phyloP scores from a whole-genome alignment of 352 stramenopile genomes.

The Globisporangium takayamanum region DNA sequence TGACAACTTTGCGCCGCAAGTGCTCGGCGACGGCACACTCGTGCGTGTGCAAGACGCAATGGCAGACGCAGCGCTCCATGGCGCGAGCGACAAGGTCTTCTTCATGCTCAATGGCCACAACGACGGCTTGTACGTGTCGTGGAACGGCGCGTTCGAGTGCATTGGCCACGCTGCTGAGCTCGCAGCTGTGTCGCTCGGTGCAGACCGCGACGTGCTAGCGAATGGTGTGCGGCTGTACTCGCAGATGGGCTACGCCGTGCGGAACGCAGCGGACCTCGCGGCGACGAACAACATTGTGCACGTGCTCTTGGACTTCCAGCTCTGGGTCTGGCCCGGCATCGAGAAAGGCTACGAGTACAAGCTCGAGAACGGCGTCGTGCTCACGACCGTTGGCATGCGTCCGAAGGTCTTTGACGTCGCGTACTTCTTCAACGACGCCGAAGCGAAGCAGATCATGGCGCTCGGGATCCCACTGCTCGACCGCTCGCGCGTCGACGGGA shows the following conservation, averaged over 20 bases:
- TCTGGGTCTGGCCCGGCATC: conserved; percentile 78
- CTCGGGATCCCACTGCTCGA: conserved; percentile 41
- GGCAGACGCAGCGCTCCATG: conserved; percentile 13
- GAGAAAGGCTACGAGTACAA: conserved; percentile 67
- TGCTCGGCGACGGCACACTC: conserved; percentile 30
- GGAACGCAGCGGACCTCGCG: conserved; percentile 34
- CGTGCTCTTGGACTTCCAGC: conserved; percentile 75
- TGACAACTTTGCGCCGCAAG: conserved; percentile 13
- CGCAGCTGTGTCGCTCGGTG: conserved; percentile 53
- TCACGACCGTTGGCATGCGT: conserved; percentile 59
- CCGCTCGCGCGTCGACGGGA: conserved; percentile 64
- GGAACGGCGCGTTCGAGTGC: conserved; percentile 69
- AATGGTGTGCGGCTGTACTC: conserved; percentile 73
- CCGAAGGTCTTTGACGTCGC: conserved; percentile 76
- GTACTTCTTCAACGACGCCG: conserved; percentile 50
- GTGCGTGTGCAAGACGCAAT: conserved; percentile 53
- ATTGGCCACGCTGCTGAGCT: conserved; percentile 32
- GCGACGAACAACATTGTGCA: conserved; percentile 59
- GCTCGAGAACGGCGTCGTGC: conserved; percentile 58
- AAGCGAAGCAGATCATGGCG: conserved; percentile 54
- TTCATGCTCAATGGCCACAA: conserved; percentile 84
- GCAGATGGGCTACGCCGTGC: conserved; percentile 59
- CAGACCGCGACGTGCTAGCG: conserved; percentile 51
- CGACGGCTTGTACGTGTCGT: conserved; percentile 71
- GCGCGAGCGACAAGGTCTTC: conserved; percentile 49